A percentile compares a stretch with the other conserved stretches of the same genome.
These are phyloP conservation scores for Yarrowia keelungensis DNA, from an alignment of 805 yeast species.

Conservation along the genomic window DNA sequence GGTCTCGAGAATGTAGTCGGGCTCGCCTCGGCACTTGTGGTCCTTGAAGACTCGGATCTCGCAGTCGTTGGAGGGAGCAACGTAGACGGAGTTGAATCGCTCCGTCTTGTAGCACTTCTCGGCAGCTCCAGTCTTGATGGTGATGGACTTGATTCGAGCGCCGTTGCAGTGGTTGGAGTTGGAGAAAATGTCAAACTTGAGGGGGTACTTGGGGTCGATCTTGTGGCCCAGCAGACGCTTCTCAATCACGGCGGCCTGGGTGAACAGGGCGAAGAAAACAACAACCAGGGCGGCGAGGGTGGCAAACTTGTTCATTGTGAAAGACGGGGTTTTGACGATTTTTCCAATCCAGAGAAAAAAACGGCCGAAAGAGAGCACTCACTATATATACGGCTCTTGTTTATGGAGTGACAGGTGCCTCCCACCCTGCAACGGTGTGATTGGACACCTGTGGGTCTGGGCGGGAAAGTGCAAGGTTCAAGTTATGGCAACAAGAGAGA, in stretches of 20 bases:
- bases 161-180: conserved; percentile 40
- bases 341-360: too few relatives aligned
- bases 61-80: conserved; percentile 33
- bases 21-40: conserved; percentile 36
- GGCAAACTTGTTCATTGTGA: conserved; percentile 21
- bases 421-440: not conserved
- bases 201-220: conserved; percentile 38
- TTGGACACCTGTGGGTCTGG: not conserved
- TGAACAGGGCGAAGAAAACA: conserved; percentile 23
- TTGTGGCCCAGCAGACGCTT: conserved; percentile 32
- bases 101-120: conserved; percentile 38
- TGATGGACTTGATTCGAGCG: conserved; percentile 39
- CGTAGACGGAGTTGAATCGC: conserved; percentile 38
- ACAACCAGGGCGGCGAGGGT: conserved; percentile 15
- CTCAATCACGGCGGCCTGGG: conserved; percentile 36
- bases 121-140: conserved; percentile 19
- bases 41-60: conserved; percentile 37
- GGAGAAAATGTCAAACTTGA: conserved; percentile 39
- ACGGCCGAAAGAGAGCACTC: not conserved
- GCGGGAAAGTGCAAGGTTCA: conserved; percentile 12
- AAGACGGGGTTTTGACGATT: too few relatives aligned
- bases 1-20: conserved; percentile 34
- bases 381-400: conserved; percentile 12
- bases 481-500: not conserved
- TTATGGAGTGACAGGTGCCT: conserved; percentile 23